Base-by-base conservation (phyloP, 257 asterid genomes). In the Solanum tarapatanum region DNA sequence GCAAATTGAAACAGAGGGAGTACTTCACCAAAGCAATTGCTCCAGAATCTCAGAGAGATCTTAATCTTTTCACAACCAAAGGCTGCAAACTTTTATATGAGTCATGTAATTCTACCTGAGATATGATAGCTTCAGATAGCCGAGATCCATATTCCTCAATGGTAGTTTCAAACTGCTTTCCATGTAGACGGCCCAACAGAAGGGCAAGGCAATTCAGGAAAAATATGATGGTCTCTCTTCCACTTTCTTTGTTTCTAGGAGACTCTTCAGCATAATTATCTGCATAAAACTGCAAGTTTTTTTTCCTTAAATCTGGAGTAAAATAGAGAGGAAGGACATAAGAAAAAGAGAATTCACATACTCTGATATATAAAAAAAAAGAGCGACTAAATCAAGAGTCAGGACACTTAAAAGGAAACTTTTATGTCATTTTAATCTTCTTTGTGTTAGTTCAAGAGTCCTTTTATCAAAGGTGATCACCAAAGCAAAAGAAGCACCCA, bases 141-240 rank as follows among this genome's bases (percentile, higher is more conserved):
- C 89, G 94, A 88, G 98, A 86, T 88, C 97, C 98, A 92, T 87
- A 92, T 88, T 96, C 98, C 77, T 90, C 88, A 87, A 94, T 74
- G 87, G 94, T 93, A 80, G 86, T 88, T 83, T 87, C 94, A 88
- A 95, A 94, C 86, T 92, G 94, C 91, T 92, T 93, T 84, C 86
- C 85, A 92, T 91, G 90, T 83, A 96, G 89, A 70, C 95, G 93
- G 37, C 99, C 98, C 94, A 96, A 86, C 83, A 94, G 90, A 91
- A 96, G 98, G 89, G 94, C 87, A 86, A 95, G 92, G 90, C 99
- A 96, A 87, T 94, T 95, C 91, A 96, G 84, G 90, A 96, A 96
- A 91, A 96, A 95, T 79, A 88, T 94, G 17, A 94, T 84, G 33
- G 96, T 96, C 88, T 94, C 98, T 43, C 87, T 87, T 89, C 93